A percentile compares a stretch with the other conserved stretches of the same genome.
Evolutionary conservation across 1,284 basidiomycete genomes (phyloP).

Genomic region (Ustilago cynodontis): DNA sequence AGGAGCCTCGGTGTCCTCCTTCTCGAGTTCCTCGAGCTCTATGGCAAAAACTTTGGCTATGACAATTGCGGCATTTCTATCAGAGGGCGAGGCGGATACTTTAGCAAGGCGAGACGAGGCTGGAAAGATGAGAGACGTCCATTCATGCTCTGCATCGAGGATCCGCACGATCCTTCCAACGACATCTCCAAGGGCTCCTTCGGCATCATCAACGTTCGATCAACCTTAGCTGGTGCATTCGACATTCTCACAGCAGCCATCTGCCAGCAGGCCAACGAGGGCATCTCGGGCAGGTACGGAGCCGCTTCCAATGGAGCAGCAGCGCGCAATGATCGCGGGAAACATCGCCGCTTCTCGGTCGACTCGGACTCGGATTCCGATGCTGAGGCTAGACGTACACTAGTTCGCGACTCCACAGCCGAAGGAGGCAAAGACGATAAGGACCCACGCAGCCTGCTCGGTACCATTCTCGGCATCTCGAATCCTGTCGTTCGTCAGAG

Average conservation of each 20-base stretch:
- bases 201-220: conserved; percentile 83
- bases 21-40: conserved; percentile 96
- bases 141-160: conserved; percentile 86
- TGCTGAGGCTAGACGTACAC: conserved; percentile 51
- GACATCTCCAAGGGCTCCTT: conserved; percentile 92
- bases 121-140: conserved; percentile 71
- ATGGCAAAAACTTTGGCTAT: conserved; percentile 87
- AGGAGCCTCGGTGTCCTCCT: conserved; percentile 90
- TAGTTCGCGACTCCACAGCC: conserved; percentile 46
- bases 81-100: conserved; percentile 80
- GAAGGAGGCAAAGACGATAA: conserved; percentile 55
- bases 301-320: conserved; percentile 7
- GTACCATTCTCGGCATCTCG: conserved; percentile 83
- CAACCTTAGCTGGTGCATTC: conserved; percentile 86
- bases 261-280: conserved; percentile 61
- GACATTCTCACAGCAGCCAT: conserved; percentile 79
- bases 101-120: conserved; percentile 71
- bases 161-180: conserved; percentile 90
- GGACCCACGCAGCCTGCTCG: conserved; percentile 79
- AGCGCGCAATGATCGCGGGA: conserved; percentile 21
- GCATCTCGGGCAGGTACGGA: conserved; percentile 15
- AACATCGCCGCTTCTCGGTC: conserved; percentile 32
- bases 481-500: conserved; percentile 77
- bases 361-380: conserved; percentile 48
- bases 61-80: conserved; percentile 81